phyloP scores from a whole-genome alignment of 2,329 filamentous ascomycete genomes.

The Hypoxylon sp. region DNA sequence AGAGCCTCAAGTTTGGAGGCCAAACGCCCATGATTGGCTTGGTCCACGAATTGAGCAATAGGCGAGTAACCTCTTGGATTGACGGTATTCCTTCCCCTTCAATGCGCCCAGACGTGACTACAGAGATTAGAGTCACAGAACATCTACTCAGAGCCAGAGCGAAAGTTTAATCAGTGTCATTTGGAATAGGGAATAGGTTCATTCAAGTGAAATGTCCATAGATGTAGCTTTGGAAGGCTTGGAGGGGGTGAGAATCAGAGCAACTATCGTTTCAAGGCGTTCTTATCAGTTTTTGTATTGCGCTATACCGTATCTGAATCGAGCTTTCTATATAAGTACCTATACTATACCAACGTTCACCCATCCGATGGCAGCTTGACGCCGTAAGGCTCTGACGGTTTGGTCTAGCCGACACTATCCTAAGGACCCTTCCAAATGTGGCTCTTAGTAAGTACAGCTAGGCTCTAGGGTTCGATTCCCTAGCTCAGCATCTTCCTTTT shows the following conservation, averaged over 20 bases:
- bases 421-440: too few species aligned
- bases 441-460: too few species aligned
- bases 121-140: background rate
- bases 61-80: background rate
- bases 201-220: background rate
- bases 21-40: background rate
- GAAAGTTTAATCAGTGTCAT: background rate
- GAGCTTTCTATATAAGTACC: too few species aligned
- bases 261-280: background rate
- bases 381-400: too few species aligned
- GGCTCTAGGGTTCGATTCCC: too few species aligned
- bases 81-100: background rate
- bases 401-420: too few species aligned
- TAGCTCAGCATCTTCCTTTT: too few species aligned
- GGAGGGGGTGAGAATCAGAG: background rate
- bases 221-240: background rate
- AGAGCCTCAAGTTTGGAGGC: constrained; percentile 1
- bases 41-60: background rate
- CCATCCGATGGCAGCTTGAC: too few species aligned
- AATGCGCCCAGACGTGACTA: background rate
- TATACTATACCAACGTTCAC: too few species aligned
- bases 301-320: too few species aligned
- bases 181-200: background rate
- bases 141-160: background rate
- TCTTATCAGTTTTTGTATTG: too few species aligned